phyloP scores from a whole-genome alignment of 2,329 filamentous ascomycete genomes.

The Nakataea oryzae region DNA sequence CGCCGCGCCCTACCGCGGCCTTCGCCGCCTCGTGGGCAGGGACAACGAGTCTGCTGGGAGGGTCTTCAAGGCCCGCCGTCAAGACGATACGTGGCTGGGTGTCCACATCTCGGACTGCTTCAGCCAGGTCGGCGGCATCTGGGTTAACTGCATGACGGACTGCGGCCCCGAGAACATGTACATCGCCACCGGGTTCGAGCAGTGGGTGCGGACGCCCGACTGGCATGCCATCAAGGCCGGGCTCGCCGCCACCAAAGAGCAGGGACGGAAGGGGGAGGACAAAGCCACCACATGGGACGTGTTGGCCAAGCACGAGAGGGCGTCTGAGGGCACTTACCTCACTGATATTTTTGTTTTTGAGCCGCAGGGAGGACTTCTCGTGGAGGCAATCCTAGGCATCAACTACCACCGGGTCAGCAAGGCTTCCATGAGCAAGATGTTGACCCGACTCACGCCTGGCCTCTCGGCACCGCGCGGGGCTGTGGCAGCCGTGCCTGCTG shows the following conservation, averaged over 20 bases:
- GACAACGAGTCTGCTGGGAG: slow-evolving; percentile 18
- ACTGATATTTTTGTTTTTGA: slow-evolving; percentile 25
- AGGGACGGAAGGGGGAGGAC: too few relatives aligned
- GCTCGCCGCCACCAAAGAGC: too few relatives aligned
- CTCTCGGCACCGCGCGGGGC: too few relatives aligned
- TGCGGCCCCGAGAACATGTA: slow-evolving; percentile 16
- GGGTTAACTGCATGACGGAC: slow-evolving; percentile 23
- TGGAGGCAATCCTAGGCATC: slow-evolving; percentile 22
- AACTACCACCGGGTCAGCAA: slow-evolving; percentile 17
- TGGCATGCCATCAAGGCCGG: not conserved
- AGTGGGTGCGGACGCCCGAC: slow-evolving; percentile 19
- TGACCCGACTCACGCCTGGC: slow-evolving; percentile 12
- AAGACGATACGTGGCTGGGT: slow-evolving; percentile 15
- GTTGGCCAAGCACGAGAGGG: slow-evolving; percentile 13
- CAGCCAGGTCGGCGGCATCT: slow-evolving; percentile 25
- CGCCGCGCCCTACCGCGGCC: slow-evolving; percentile 17
- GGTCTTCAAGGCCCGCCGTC: slow-evolving; percentile 13
- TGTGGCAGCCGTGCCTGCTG: too few relatives aligned
- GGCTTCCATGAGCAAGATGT: slow-evolving; percentile 16
- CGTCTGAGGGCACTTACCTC: slow-evolving; percentile 14
- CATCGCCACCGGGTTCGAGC: slow-evolving; percentile 19
- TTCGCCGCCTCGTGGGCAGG: slow-evolving; percentile 18
- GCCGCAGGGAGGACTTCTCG: slow-evolving; percentile 14
- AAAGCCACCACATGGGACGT: slow-evolving; percentile 16
- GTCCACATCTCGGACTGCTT: slow-evolving; percentile 18